Evolutionary conservation across 192 early-diverging fungal species (phyloP), one percentile per base, ranked within the genome.

Genomic region (Gonapodya prolifera): DNA sequence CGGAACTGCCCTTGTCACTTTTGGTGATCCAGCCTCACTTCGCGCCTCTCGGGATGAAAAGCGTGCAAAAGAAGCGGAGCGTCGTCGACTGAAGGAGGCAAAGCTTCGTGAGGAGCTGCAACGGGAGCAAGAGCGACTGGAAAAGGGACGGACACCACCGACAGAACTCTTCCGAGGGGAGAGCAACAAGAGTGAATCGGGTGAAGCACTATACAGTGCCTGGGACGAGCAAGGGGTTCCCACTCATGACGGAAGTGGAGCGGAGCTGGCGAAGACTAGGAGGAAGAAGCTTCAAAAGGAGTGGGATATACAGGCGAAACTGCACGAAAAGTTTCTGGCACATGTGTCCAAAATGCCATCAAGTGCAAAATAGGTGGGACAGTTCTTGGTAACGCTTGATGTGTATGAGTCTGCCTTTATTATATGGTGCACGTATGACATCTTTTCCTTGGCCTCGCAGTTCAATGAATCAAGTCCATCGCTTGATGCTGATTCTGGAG

Each of bases 251-350:
- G 86, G 82, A 45, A 88, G 91, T 0, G 97, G 96, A 30, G 88
- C 91, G 75, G 92, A 94, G 77, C 82, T 99, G 31, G 79, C 94
- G 76, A 97, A 95, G 83, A 90, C 84, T 81, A 87, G 90, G 79
- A 78, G 86, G 70, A 98, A 98, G 88, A 95, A 95, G 84, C 83
- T 97, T 69, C 82, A 90, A 75, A 97, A 98, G 87, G 91, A 93
- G 82, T 91, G 88, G 79, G 91, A 93, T 18, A 86, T 82, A 2
- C 97, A 99, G 84, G 89, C 85, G 69, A 97, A 96, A 85, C 84
- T 99, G 32, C 94, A 99, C 79, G 85, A 88, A 69, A 91, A 96
- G 82, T 97, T n/a, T n/a, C n/a, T n/a, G n/a, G n/a, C n/a, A n/a
- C n/a, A n/a, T n/a, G n/a, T n/a, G n/a, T n/a, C n/a, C n/a, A n/a